Base-by-base conservation (phyloP, 768 basidiomycete species). In the Tulasnella sp. region DNA sequence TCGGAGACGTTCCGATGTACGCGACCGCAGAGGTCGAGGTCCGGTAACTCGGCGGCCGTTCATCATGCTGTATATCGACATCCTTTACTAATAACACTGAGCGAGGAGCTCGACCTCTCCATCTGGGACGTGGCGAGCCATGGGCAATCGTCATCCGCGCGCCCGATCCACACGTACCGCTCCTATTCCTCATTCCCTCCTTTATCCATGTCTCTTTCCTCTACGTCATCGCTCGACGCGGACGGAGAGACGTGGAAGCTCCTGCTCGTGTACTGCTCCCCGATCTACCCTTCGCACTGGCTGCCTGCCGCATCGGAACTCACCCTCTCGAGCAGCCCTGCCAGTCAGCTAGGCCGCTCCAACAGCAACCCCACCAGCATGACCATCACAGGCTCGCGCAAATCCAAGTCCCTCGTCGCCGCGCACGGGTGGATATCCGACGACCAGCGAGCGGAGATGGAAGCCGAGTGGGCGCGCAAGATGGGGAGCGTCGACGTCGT, bases 201-300 rank as follows among this genome's bases (percentile, higher is more conserved):
- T 1, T 89, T 91, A 4, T 94, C 93, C 5, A 85, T 95, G n/a
- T 89, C 94, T n/a, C 85, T 95, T 71, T 93, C 94, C 34, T 52
- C 48, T 24, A 52, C 4, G 21, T 52, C 48, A 52, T 52, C 48
- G 6, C 4, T 24, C 24, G 48, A 9, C 18, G 34, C 18, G 3
- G 56, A 80, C 5, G 27, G 82, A 83, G 86, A 38, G 16, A 88
- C 86, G 39, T 95, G 93, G 86, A 94, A 92, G 83, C 88, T 95
- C 75, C 87, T 95, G 38, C 85, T 95, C 82, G 90, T 91, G 24
- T 94, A 94, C 85, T 87, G 93, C 27, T 87, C 91, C 46, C 93
- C 93, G 40, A 91, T 95, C 62, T 95, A 93, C 83, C 94, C 94
- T 4, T 87, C 87, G 24, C 94, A 95, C 84, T 95, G 92, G 92